phyloP scores from a whole-genome alignment of 176 grass and related monocot genomes.

The Oryza meridionalis region DNA sequence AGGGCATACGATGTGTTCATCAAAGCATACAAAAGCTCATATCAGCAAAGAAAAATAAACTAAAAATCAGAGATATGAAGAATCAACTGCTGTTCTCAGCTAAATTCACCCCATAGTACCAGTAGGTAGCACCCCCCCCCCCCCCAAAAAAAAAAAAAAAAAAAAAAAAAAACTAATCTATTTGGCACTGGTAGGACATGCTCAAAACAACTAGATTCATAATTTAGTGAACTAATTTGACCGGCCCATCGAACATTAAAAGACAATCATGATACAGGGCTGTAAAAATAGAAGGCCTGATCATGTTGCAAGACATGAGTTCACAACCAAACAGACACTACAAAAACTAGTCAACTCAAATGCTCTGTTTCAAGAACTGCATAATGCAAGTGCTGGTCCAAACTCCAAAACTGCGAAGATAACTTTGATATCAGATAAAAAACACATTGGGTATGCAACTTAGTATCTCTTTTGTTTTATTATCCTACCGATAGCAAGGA shows the following conservation, averaged over 20 bases:
- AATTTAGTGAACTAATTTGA: not conserved
- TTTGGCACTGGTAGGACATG: conserved; percentile 5
- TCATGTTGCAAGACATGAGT: conserved; percentile 1
- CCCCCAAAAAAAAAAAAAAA: too few relatives aligned
- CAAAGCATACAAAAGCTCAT: conserved; percentile 13
- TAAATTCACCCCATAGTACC: not conserved
- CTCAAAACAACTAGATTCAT: not conserved
- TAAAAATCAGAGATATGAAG: not conserved
- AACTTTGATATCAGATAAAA: not conserved
- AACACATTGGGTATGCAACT: not conserved
- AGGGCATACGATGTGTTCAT: not conserved
- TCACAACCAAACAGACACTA: not conserved
- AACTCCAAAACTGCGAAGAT: not conserved
- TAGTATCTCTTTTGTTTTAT: not conserved
- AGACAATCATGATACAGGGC: not conserved
- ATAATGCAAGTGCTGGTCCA: not conserved
- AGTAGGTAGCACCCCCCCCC: not conserved
- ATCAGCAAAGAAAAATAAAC: not conserved
- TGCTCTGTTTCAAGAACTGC: not conserved
- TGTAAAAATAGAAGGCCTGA: not conserved
- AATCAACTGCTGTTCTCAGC: not conserved
- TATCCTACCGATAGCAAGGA: not conserved
- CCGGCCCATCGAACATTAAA: conserved; percentile 5
- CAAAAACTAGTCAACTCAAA: conserved; percentile 8
- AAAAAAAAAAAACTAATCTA: not conserved